Percentiles rank a stretch among this genome's conserved stretches.
Evolutionary conservation across 1,284 basidiomycete species (phyloP).

Genomic region (Ganoderma meredithae): DNA sequence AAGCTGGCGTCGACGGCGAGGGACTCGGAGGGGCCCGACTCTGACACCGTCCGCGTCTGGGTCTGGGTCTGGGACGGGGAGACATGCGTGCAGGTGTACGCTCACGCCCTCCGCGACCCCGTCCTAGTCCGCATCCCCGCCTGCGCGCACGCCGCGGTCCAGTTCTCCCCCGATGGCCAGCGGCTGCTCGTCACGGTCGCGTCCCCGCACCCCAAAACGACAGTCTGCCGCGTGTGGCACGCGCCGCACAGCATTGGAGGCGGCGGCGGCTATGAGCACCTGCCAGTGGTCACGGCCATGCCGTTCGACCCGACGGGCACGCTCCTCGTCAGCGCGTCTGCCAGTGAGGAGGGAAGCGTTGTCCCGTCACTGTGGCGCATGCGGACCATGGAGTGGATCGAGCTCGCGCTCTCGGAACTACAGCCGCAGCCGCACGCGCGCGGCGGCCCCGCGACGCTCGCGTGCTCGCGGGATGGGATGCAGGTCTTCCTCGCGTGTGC

Average conservation of each 20-base stretch:
- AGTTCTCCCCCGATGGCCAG: background rate
- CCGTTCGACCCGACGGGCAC: background rate
- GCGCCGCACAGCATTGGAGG: background rate
- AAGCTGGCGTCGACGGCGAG: background rate
- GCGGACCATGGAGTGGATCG: conserved; percentile 1
- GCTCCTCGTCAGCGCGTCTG: background rate
- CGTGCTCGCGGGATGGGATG: background rate
- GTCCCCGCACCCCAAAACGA: background rate
- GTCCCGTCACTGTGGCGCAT: background rate
- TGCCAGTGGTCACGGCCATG: background rate
- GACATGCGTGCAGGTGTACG: background rate
- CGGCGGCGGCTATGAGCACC: too few species aligned
- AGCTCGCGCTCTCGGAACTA: background rate
- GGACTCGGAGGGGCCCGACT: background rate
- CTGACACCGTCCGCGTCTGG: background rate
- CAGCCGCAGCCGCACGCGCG: background rate
- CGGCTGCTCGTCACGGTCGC: background rate
- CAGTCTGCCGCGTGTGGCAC: background rate
- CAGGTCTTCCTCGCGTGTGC: background rate
- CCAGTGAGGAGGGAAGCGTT: background rate
- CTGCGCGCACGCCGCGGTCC: background rate
- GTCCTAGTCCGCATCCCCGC: background rate
- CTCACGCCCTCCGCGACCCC: background rate
- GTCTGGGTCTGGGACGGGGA: background rate
- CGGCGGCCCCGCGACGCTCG: background rate